Evolutionary conservation across 495 filamentous ascomycete species (phyloP).

Genomic region (Penicillium diatomitis): DNA sequence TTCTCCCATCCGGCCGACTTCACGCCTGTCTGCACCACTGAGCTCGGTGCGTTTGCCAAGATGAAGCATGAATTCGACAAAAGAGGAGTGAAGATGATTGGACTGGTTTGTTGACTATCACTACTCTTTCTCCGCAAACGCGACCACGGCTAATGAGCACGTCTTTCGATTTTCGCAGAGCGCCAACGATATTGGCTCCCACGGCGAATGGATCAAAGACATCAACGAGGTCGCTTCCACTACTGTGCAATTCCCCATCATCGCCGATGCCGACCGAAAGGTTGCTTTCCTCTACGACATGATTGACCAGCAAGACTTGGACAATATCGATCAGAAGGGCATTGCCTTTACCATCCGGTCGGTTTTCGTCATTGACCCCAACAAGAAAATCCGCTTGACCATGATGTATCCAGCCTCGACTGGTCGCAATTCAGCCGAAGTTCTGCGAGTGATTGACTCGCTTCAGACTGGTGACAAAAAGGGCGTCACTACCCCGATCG

Average conservation of each 20-base stretch:
- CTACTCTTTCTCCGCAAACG: constrained; percentile 11
- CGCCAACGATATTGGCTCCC: constrained; percentile 44
- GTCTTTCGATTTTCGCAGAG: constrained; percentile 37
- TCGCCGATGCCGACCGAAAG: constrained; percentile 92
- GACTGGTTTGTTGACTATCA: constrained; percentile 33
- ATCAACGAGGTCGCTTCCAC: constrained; percentile 85
- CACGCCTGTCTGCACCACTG: constrained; percentile 63
- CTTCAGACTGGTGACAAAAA: constrained; percentile 97
- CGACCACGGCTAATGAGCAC: constrained; percentile 44
- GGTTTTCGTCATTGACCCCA: constrained; percentile 98
- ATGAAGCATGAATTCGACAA: constrained; percentile 52
- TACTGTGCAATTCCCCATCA: constrained; percentile 86
- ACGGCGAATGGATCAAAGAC: constrained; percentile 80
- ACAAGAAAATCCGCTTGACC: constrained; percentile 94
- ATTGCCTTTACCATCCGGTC: constrained; percentile 98
- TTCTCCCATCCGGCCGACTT: constrained; percentile 66
- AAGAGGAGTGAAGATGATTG: constrained; percentile 58
- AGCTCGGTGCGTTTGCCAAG: constrained; percentile 59
- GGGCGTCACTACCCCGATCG: constrained; percentile 85
- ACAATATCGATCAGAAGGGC: constrained; percentile 91
- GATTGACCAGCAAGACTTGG: constrained; percentile 77
- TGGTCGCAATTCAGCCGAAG: constrained; percentile 92
- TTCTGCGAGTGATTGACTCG: constrained; percentile 90
- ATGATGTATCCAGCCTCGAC: constrained; percentile 95
- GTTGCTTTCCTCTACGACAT: constrained; percentile 91